Evolutionary conservation across 441 rosid genomes (phyloP).

Genomic region (Euphorbia celastroides): DNA sequence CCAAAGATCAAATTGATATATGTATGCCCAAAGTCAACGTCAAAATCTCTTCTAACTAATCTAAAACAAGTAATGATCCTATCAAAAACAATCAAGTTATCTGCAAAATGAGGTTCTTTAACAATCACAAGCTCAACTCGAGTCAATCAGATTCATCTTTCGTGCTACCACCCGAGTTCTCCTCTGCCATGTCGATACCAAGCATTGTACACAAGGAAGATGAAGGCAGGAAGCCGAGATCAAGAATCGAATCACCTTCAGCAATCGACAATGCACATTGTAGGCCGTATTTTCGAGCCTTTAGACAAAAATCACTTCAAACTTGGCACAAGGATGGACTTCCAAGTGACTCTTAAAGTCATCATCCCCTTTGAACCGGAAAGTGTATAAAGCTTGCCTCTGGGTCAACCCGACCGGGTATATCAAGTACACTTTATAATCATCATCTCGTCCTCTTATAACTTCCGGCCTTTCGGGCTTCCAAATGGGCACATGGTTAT

Average conservation of each 20-base stretch:
- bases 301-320: slow-evolving; percentile 67
- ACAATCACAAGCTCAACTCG: no score
- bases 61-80: neutral
- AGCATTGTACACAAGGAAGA: no score
- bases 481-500: slow-evolving; percentile 66
- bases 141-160: neutral
- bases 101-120: neutral
- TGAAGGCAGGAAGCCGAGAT: no score
- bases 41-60: neutral
- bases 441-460: slow-evolving; percentile 62
- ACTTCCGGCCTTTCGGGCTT: slow-evolving; percentile 71
- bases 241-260: no score
- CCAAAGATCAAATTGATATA: no score
- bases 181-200: no score
- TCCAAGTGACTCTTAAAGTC: slow-evolving; percentile 53
- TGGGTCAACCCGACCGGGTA: slow-evolving; percentile 83
- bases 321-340: slow-evolving; percentile 62
- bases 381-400: slow-evolving; percentile 71
- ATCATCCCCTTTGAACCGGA: slow-evolving; percentile 49
- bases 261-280: no score
- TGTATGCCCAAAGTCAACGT: no score
- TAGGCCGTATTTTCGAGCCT: no score
- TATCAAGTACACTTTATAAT: slow-evolving; percentile 50
- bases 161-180: neutral
- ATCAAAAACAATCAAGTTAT: neutral